phyloP scores from a whole-genome alignment of 78 protist genomes.

The Bigelowiella natans region DNA sequence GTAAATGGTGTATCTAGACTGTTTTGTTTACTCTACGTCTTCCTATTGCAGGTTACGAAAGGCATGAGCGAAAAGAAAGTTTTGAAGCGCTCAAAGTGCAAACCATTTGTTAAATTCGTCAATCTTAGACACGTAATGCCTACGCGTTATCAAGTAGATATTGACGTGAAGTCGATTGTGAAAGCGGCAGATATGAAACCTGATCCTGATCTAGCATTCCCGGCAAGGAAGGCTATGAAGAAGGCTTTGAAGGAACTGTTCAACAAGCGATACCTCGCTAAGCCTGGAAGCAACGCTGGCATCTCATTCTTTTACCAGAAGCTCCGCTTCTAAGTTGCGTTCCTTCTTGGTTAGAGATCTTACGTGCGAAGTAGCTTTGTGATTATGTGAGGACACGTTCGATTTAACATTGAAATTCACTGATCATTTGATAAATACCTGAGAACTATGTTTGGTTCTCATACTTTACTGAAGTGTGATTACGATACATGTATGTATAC shows the following conservation, averaged over 20 bases:
- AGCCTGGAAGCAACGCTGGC: background rate
- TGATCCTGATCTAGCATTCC: background rate
- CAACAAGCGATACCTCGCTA: background rate
- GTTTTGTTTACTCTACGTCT: too few relatives aligned
- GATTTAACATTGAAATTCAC: too few relatives aligned
- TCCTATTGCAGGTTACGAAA: conserved; percentile 62
- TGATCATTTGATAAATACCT: too few relatives aligned
- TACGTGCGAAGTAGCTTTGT: too few relatives aligned
- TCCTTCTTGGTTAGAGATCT: too few relatives aligned
- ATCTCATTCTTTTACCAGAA: background rate
- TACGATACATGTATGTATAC: too few relatives aligned
- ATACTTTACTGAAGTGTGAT: too few relatives aligned
- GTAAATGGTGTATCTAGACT: background rate
- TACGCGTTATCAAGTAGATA: background rate
- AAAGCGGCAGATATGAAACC: background rate
- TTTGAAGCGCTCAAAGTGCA: conserved; percentile 57
- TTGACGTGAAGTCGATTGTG: background rate
- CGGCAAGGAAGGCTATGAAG: background rate
- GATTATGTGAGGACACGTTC: too few relatives aligned
- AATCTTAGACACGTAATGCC: conserved; percentile 36
- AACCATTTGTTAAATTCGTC: conserved; percentile 84
- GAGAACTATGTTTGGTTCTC: too few relatives aligned
- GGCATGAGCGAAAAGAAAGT: conserved; percentile 65
- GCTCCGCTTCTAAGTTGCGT: background rate
- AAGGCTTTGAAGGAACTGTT: background rate